Conservation (phyloP, 257 asterid genomes). For the Gynochthodes officinalis region DNA sequence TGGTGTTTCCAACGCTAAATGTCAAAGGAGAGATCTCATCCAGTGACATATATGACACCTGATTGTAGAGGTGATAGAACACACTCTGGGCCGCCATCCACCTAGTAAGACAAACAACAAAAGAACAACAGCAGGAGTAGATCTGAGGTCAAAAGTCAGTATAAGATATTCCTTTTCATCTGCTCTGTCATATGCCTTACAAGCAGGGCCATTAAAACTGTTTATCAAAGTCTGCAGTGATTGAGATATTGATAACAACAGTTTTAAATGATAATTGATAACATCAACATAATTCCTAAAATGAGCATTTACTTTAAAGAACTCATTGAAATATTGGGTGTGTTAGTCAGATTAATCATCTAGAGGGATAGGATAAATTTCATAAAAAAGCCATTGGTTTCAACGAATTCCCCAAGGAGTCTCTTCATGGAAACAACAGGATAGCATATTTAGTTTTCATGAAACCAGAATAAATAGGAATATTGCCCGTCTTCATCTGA, state of each 20-base stretch:
- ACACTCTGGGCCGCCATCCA: conserved; percentile 97
- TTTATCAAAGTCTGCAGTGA: background rate
- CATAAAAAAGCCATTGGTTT: background rate
- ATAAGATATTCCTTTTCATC: background rate
- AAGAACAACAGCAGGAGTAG: conserved; percentile 8
- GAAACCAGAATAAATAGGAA: background rate
- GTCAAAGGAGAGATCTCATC: conserved; percentile 98
- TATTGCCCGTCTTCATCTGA: background rate
- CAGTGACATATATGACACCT: conserved; percentile 94
- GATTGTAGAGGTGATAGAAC: conserved; percentile 93
- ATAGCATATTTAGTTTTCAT: background rate
- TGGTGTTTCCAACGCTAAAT: conserved; percentile 90
- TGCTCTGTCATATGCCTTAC: too few species aligned
- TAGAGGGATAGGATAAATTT: background rate
- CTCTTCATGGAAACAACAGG: background rate
- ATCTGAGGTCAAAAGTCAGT: background rate
- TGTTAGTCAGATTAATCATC: conserved; percentile 1
- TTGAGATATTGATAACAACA: background rate
- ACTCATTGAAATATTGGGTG: background rate
- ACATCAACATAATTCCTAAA: background rate
- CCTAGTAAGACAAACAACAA: conserved; percentile 43
- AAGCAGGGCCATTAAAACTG: background rate
- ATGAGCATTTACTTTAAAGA: background rate
- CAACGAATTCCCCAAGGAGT: background rate
- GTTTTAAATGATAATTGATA: background rate